A percentile compares a stretch with the other conserved stretches of the same genome.
Conservation (phyloP, 352 stramenopile genomes). For the Globisporangium spiculum region DNA sequence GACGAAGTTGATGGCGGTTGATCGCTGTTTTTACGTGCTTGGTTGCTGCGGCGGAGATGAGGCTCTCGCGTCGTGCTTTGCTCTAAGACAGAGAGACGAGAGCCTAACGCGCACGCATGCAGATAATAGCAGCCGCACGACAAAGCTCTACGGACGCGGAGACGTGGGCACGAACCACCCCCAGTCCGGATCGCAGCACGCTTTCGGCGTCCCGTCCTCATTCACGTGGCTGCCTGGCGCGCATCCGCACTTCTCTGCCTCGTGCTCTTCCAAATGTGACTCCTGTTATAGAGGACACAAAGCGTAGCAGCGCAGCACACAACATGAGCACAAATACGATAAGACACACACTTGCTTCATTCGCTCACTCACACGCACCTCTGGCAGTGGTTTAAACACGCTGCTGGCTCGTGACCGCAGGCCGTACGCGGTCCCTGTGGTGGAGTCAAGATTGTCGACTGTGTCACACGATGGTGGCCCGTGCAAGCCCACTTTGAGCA, state of each 20-base stretch:
- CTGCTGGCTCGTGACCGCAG: conserved; percentile 39
- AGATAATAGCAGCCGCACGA: neutral
- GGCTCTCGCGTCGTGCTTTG: conserved; percentile 8
- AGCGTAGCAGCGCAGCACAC: no score
- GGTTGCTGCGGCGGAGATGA: no score
- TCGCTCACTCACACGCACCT: conserved; percentile 20
- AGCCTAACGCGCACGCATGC: neutral
- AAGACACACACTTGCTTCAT: neutral
- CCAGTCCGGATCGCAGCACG: conserved; percentile 58
- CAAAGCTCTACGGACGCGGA: conserved; percentile 11
- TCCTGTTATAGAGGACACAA: neutral
- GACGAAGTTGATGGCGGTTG: neutral
- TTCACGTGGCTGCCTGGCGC: conserved; percentile 15
- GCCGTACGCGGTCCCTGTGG: conserved; percentile 21
- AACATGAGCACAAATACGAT: no score
- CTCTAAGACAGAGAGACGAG: conserved; percentile 8
- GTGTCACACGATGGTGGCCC: conserved; percentile 19
- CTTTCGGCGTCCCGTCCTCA: conserved; percentile 13
- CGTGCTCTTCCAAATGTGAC: conserved; percentile 4
- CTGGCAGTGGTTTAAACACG: conserved; percentile 35
- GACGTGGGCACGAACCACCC: conserved; percentile 64
- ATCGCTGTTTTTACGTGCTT: neutral
- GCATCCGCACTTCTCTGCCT: conserved; percentile 24
- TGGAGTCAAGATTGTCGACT: conserved; percentile 36
- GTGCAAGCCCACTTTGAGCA: conserved; percentile 29